A percentile compares a stretch with the other conserved stretches of the same genome.
These are phyloP conservation scores for Nemania sp. DNA, from an alignment of 2,329 filamentous ascomycete species.

Conservation along the genomic window DNA sequence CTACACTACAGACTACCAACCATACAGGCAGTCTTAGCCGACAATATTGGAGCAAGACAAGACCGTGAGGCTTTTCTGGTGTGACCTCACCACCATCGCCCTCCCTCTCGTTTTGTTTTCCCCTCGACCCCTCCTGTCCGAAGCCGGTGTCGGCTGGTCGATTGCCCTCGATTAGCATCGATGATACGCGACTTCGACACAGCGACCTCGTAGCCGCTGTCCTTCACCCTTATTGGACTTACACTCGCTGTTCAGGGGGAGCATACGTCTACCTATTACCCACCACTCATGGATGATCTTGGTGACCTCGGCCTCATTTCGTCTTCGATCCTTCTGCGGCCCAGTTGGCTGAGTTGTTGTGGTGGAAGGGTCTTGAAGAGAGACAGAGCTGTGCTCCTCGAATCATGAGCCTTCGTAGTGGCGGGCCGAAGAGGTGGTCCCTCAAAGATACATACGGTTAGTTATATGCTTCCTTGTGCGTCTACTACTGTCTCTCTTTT, in stretches of 20 bases:
- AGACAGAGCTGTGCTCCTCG: neutral
- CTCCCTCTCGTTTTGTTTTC: too few species aligned
- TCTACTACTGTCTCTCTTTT: too few species aligned
- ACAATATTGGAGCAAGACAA: too few species aligned
- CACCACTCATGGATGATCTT: constrained; percentile 15
- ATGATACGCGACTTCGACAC: neutral
- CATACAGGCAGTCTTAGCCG: too few species aligned
- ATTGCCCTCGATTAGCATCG: neutral
- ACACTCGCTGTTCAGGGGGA: neutral
- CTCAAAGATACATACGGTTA: constrained; percentile 41
- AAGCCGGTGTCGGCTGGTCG: neutral
- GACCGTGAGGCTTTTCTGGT: constrained; percentile 9
- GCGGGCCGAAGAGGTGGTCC: constrained; percentile 38
- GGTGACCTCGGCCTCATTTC: neutral
- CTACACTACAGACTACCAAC: too few species aligned
- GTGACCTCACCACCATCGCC: neutral
- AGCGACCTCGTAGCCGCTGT: neutral
- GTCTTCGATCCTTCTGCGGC: neutral
- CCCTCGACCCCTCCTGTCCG: too few species aligned
- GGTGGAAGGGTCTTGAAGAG: neutral
- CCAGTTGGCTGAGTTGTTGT: neutral
- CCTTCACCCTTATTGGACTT: neutral
- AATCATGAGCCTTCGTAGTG: constrained; percentile 33
- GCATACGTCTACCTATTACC: too few species aligned
- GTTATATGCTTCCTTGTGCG: constrained; percentile 25